phyloP scores from a whole-genome alignment of 164 flowering plant species.

The Houttuynia cordata region DNA sequence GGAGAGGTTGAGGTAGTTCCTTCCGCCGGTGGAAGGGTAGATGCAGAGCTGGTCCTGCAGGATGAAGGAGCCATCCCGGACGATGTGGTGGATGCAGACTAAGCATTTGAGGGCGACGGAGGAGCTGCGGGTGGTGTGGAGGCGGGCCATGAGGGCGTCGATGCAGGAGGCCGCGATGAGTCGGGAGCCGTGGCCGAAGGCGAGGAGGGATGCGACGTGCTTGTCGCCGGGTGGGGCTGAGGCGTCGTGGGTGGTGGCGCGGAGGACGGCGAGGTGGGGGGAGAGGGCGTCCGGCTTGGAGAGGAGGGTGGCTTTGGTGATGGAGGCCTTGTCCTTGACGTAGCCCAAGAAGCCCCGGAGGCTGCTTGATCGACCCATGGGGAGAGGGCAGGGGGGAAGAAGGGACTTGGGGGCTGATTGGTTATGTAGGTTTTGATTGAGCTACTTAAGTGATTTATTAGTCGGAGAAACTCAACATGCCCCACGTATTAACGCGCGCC shows the following conservation, averaged over 20 bases:
- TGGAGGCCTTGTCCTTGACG: constrained; percentile 63
- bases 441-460: too few species aligned
- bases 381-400: too few species aligned
- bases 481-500: too few species aligned
- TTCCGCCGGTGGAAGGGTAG: constrained; percentile 52
- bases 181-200: constrained; percentile 40
- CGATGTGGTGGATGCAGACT: constrained; percentile 30
- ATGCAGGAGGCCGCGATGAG: constrained; percentile 40
- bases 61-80: constrained; percentile 44
- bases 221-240: constrained; percentile 23
- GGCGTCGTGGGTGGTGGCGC: constrained; percentile 64
- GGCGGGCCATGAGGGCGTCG: constrained; percentile 48
- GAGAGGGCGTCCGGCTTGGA: constrained; percentile 23
- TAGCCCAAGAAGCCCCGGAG: constrained; percentile 31
- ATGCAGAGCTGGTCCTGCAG: constrained; percentile 59
- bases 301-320: constrained; percentile 52
- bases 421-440: too few species aligned
- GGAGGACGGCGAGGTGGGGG: constrained; percentile 34
- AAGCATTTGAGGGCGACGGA: constrained; percentile 64
- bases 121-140: constrained; percentile 37
- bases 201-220: constrained; percentile 37
- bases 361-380: constrained; percentile 13
- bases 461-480: too few species aligned
- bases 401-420: too few species aligned
- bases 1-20: constrained; percentile 57